Base-by-base conservation (phyloP, 441 rosid species). In the Gossypium davidsonii region DNA sequence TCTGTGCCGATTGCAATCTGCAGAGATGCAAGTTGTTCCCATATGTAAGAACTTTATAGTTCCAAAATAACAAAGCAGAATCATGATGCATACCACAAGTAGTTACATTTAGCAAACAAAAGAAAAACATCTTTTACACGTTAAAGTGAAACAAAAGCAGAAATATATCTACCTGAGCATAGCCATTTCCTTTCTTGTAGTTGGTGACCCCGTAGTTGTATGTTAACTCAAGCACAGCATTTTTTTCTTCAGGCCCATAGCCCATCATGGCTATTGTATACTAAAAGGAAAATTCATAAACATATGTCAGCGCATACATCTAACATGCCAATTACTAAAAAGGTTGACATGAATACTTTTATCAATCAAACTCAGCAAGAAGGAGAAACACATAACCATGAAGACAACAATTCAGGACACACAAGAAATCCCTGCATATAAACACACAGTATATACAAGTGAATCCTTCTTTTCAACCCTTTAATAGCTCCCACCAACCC, bases 191-290 rank as follows among this genome's bases (percentile, higher is more conserved):
- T 75, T 74, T 81, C 39, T 85, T 86, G 63, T 85, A 83, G 49
- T 85, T 83, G 11, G 83, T 81, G 78, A 85, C 77, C 21, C 88
- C 88, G 39, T 81, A 79, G 63, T 83, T 85, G 73, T 83, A 85
- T 12, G 88, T 83, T 78, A 85, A 71, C 76, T 85, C 86, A 72
- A 85, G 76, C 61, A 83, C 88, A 7, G 83, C 53, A 73, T 67
- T 85, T 74, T 79, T 83, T 73, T 83, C 86, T 79, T 83, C 88
- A 60, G 88, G 88, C 39, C 88, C 88, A 25, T 85, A 85, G 28
- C 88, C 88, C 88, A 85, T 83, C 88, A 85, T 71, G 25, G 88
- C 88, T 67, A 81, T 73, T 17, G 85, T 81, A 65, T 81, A 81
- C 86, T 85, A 67, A 56, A 73, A 39, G 34, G 20, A 56, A 67